Percentiles rank a stretch among this genome's conserved stretches.
phyloP scores from a whole-genome alignment of 805 yeast genomes.

The Monosporozyma yasuniensis region DNA sequence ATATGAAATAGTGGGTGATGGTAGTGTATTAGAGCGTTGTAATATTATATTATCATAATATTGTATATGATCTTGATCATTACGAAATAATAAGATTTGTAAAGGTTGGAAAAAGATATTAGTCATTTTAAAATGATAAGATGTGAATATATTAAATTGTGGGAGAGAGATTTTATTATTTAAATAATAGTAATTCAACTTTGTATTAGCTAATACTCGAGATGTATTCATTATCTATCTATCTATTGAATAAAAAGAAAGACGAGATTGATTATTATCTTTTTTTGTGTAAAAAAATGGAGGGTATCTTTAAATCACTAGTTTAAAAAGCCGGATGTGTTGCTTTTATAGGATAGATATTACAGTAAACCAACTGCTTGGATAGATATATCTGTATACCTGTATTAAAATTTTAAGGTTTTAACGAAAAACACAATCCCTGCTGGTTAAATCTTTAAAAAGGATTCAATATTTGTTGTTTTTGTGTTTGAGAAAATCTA shows the following conservation, averaged over 20 bases:
- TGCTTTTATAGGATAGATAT: too few species aligned
- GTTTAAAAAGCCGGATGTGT: too few species aligned
- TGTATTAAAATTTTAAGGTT: too few species aligned
- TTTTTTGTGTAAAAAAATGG: too few species aligned
- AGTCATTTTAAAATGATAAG: background rate
- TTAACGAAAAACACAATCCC: too few species aligned
- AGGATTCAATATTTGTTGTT: background rate
- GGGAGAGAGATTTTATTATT: too few species aligned
- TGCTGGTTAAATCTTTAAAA: background rate
- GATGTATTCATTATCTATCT: too few species aligned
- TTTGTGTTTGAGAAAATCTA: background rate
- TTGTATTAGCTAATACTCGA: background rate
- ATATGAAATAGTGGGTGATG: background rate
- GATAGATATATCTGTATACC: too few species aligned
- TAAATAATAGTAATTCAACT: background rate
- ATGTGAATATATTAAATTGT: background rate
- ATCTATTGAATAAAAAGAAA: too few species aligned
- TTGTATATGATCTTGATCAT: slow-evolving; percentile 8
- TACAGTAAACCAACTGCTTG: too few species aligned
- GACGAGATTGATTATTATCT: too few species aligned
- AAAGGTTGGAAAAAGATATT: background rate
- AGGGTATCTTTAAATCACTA: too few species aligned
- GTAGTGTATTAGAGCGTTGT: background rate
- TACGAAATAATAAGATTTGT: slow-evolving; percentile 5
- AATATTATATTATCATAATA: background rate